These are phyloP conservation scores for Cryptococcus amylolentus DNA, from an alignment of 1,284 basidiomycete species.

Conservation along the genomic window DNA sequence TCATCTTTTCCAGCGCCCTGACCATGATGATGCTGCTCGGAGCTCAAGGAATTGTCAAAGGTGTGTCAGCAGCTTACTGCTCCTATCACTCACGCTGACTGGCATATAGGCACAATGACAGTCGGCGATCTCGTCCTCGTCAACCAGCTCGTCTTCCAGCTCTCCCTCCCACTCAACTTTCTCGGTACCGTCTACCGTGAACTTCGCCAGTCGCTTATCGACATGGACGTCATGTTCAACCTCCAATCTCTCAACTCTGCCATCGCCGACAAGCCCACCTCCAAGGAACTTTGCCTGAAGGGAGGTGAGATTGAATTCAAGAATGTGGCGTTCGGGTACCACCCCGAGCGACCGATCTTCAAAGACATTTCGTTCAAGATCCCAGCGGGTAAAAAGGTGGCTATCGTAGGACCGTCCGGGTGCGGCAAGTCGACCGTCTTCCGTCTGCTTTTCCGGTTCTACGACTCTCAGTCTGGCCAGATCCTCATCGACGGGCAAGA, in stretches of 20 bases:
- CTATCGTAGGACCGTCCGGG: slow-evolving; percentile 92
- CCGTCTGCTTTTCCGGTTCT: slow-evolving; percentile 91
- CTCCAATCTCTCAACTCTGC: slow-evolving; percentile 78
- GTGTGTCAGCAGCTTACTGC: slow-evolving; percentile 49
- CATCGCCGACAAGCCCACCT: slow-evolving; percentile 64
- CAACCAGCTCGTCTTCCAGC: slow-evolving; percentile 98
- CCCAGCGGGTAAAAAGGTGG: slow-evolving; percentile 92
- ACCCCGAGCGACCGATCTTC: slow-evolving; percentile 87
- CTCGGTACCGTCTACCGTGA: slow-evolving; percentile 96
- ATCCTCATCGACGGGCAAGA: slow-evolving; percentile 79
- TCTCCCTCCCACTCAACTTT: slow-evolving; percentile 94
- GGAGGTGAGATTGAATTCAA: slow-evolving; percentile 91
- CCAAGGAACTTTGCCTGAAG: slow-evolving; percentile 64
- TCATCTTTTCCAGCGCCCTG: slow-evolving; percentile 89
- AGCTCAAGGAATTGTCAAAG: slow-evolving; percentile 87
- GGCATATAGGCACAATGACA: slow-evolving; percentile 80
- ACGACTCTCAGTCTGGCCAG: slow-evolving; percentile 73
- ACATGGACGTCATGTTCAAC: slow-evolving; percentile 95
- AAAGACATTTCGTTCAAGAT: slow-evolving; percentile 82
- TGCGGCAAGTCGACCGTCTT: slow-evolving; percentile 98
- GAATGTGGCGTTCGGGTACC: slow-evolving; percentile 88
- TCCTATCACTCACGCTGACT: not conserved
- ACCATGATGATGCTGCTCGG: slow-evolving; percentile 96
- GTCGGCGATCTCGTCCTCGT: slow-evolving; percentile 98
- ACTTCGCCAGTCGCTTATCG: slow-evolving; percentile 87